Conservation (phyloP, 257 asterid species). For the Solanum virginianum region DNA sequence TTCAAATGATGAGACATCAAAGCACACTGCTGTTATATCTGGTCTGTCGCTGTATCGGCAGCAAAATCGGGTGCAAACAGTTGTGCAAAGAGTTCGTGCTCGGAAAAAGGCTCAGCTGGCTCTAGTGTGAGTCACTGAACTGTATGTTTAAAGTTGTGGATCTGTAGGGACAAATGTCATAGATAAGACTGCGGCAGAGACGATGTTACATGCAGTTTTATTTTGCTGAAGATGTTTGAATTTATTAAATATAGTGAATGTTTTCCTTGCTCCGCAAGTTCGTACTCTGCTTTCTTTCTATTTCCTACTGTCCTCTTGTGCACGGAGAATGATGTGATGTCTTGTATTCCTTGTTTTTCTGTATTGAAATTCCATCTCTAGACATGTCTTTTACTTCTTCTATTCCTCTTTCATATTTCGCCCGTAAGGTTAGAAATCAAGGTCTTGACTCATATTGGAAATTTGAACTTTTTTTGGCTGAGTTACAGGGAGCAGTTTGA, state of each 20-base stretch:
- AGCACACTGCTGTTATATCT: slow-evolving; percentile 34
- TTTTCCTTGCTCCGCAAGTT: not conserved
- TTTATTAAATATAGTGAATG: not conserved
- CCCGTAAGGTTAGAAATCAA: slow-evolving; percentile 1
- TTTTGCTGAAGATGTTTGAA: not conserved
- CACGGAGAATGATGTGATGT: not conserved
- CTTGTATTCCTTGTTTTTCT: not conserved
- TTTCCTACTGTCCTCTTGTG: not conserved
- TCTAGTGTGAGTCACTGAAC: slow-evolving; percentile 82
- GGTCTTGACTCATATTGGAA: slow-evolving; percentile 6
- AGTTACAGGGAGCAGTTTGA: slow-evolving; percentile 76
- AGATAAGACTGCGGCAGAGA: not conserved
- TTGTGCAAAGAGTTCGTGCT: slow-evolving; percentile 79
- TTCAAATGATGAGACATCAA: slow-evolving; percentile 39
- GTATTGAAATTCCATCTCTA: not conserved
- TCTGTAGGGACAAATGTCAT: slow-evolving; percentile 9
- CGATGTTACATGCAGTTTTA: not conserved
- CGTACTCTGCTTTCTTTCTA: not conserved
- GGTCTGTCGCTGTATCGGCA: slow-evolving; percentile 80
- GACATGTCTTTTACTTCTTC: not conserved
- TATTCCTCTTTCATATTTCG: not conserved
- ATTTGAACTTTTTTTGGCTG: slow-evolving; percentile 33
- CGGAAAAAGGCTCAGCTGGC: slow-evolving; percentile 88
- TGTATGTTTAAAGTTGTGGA: slow-evolving; percentile 26
- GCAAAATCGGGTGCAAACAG: slow-evolving; percentile 82